phyloP scores from a whole-genome alignment of 164 flowering plant genomes.

The Euptelea pleiosperma region DNA sequence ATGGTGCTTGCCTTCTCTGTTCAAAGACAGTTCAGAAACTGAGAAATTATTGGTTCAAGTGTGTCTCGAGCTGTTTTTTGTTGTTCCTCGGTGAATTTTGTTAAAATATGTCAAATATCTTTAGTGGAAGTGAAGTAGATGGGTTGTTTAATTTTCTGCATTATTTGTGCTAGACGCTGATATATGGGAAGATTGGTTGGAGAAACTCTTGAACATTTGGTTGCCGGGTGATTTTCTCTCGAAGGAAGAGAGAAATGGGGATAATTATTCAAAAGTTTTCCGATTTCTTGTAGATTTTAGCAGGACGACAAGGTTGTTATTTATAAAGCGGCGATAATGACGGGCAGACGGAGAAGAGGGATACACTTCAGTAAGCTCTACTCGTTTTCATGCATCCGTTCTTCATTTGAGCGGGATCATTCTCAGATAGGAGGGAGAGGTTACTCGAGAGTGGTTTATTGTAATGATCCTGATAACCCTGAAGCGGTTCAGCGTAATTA shows the following conservation, averaged over 20 bases:
- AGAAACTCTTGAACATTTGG: no score
- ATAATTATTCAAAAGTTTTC: no score
- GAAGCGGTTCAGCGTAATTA: conserved; percentile 46
- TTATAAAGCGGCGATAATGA: conserved; percentile 36
- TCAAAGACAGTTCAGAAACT: no score
- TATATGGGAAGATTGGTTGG: no score
- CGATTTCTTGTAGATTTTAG: neutral
- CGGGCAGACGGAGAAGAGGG: conserved; percentile 28
- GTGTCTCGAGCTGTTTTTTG: neutral
- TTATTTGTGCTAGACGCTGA: no score
- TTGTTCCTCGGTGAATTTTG: conserved; percentile 5
- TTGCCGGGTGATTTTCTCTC: neutral
- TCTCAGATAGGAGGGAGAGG: conserved; percentile 61
- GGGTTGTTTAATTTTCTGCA: no score
- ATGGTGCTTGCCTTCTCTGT: neutral
- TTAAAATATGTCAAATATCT: neutral
- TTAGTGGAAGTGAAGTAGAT: neutral
- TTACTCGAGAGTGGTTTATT: conserved; percentile 63
- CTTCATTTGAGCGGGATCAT: conserved; percentile 38
- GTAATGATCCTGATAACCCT: conserved; percentile 61
- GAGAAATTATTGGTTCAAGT: neutral
- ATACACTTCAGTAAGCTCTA: conserved; percentile 53
- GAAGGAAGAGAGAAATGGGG: neutral
- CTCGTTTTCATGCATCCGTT: conserved; percentile 43
- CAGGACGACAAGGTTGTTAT: neutral